These are phyloP conservation scores for Centella asiatica DNA, from an alignment of 129 eudicot species.

Conservation along the genomic window DNA sequence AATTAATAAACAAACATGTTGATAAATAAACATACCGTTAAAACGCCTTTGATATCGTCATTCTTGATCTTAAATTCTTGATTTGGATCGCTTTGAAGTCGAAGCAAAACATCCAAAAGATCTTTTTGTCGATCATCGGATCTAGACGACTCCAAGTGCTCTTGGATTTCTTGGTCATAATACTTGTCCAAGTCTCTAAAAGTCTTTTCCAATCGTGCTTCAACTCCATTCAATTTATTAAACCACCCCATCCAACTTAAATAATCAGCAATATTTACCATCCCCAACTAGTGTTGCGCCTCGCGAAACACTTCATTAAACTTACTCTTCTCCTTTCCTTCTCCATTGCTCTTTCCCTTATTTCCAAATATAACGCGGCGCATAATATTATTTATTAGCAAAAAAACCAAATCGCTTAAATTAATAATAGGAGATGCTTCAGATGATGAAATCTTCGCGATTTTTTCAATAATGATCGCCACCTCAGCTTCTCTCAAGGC, in stretches of 20 bases:
- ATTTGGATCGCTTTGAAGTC: conserved; percentile 23
- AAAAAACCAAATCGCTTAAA: conserved; percentile 3
- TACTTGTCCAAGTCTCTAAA: conserved; percentile 17
- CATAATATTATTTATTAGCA: neutral
- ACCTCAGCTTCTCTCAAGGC: conserved; percentile 11
- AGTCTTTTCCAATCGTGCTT: conserved; percentile 10
- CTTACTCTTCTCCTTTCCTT: too few species aligned
- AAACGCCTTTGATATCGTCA: conserved; percentile 20
- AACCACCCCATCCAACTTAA: too few species aligned
- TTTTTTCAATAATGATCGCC: neutral
- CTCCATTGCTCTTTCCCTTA: too few species aligned
- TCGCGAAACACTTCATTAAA: conserved; percentile 4
- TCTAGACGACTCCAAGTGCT: conserved; percentile 9
- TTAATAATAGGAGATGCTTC: neutral
- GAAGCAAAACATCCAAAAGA: conserved; percentile 22
- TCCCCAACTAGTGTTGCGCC: conserved; percentile 9
- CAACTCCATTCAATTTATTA: neutral
- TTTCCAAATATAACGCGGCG: conserved; percentile 12
- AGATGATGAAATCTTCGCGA: neutral
- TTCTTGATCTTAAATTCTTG: conserved; percentile 7
- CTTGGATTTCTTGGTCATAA: conserved; percentile 12
- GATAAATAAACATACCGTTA: conserved; percentile 4
- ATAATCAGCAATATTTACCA: too few species aligned
- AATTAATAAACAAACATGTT: neutral
- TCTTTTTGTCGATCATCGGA: conserved; percentile 8